A percentile compares a stretch with the other conserved stretches of the same genome.
These are phyloP conservation scores for Forsythia suspensa DNA, from an alignment of 257 asterid genomes.

Conservation along the genomic window DNA sequence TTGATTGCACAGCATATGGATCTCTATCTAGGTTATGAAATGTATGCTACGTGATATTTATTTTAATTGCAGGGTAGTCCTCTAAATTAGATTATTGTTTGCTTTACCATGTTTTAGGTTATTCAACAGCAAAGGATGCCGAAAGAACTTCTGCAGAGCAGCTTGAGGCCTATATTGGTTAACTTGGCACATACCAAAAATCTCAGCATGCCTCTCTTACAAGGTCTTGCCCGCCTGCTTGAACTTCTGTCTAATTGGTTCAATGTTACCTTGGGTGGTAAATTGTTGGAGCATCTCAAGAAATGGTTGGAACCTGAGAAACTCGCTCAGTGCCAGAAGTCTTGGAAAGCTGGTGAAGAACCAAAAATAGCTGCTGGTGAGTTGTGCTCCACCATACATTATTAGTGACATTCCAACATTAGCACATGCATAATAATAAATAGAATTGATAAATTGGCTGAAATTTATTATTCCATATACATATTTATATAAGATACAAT, in stretches of 20 bases:
- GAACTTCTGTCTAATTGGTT: conserved; percentile 98
- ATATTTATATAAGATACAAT: no score
- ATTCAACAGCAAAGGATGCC: conserved; percentile 97
- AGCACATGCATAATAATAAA: neutral
- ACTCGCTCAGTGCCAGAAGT: conserved; percentile 87
- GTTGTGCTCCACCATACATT: conserved; percentile 23
- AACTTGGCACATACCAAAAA: conserved; percentile 97
- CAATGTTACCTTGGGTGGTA: conserved; percentile 98
- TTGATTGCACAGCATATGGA: conserved; percentile 13
- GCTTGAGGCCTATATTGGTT: conserved; percentile 96
- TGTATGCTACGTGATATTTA: neutral
- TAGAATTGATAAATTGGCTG: no score
- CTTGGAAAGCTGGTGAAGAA: conserved; percentile 99
- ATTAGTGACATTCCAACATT: conserved; percentile 15
- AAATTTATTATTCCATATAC: no score
- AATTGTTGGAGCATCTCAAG: conserved; percentile 95
- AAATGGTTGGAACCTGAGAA: conserved; percentile 99
- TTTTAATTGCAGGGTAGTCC: neutral
- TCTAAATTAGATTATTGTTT: neutral
- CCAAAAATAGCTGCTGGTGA: conserved; percentile 99
- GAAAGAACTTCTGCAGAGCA: conserved; percentile 95
- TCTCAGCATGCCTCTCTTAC: conserved; percentile 98
- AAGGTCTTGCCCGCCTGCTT: conserved; percentile 97
- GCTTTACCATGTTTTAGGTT: conserved; percentile 54
- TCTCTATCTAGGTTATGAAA: neutral